Conservation (phyloP, 257 asterid genomes). For the Thymus mandschuricus region DNA sequence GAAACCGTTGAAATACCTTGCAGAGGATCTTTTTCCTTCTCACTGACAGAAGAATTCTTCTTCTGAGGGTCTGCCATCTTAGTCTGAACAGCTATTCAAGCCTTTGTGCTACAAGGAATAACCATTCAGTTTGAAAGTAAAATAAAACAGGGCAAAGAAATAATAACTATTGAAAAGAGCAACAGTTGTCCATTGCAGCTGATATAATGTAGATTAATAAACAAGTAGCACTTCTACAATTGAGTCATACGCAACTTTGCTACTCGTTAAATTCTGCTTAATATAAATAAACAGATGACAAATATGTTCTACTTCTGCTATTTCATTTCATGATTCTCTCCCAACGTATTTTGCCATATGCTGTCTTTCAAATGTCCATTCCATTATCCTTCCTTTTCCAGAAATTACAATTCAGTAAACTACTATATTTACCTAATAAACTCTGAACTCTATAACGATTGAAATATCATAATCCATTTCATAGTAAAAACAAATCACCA, state of each 20-base stretch:
- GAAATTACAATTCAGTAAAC: background rate
- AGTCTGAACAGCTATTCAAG: conserved; percentile 19
- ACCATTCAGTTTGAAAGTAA: conserved; percentile 22
- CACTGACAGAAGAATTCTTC: conserved; percentile 44
- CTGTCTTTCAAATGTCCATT: background rate
- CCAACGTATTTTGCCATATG: background rate
- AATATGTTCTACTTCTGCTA: background rate
- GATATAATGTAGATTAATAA: conserved; percentile 1
- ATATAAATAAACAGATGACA: background rate
- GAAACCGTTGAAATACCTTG: conserved; percentile 52
- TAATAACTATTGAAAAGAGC: conserved; percentile 3
- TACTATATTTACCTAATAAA: background rate
- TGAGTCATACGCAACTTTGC: background rate
- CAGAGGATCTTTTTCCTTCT: conserved; percentile 55
- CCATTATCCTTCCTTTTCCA: background rate
- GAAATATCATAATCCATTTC: conserved; percentile 16
- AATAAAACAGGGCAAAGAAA: conserved; percentile 15
- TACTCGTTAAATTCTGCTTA: background rate
- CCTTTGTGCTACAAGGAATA: conserved; percentile 33
- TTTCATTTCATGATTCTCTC: conserved; percentile 9
- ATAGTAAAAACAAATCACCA: background rate
- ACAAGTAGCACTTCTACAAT: conserved; percentile 5
- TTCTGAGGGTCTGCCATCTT: conserved; percentile 70
- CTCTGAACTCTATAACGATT: background rate
- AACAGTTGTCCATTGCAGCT: conserved; percentile 9